These are phyloP conservation scores for Tulasnella sp. DNA, from an alignment of 768 basidiomycete genomes.

Conservation along the genomic window DNA sequence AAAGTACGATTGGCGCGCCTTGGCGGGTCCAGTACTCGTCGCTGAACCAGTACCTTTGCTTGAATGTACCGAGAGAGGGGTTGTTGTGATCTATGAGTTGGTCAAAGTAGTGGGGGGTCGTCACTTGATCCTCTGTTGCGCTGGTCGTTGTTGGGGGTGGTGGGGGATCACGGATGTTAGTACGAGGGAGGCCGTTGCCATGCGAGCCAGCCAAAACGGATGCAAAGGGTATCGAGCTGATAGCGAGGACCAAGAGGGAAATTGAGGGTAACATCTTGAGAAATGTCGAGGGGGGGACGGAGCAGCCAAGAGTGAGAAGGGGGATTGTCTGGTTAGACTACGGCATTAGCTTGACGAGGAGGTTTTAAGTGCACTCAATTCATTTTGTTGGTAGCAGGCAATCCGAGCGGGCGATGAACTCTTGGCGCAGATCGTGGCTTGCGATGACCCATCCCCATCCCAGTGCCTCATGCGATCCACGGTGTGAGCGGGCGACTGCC, in stretches of 20 bases:
- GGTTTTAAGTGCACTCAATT: too few relatives aligned
- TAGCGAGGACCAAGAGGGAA: not conserved
- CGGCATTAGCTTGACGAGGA: too few relatives aligned
- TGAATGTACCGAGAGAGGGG: constrained; percentile 20
- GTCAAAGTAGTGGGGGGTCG: constrained; percentile 10
- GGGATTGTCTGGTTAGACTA: too few relatives aligned
- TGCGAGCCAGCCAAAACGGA: not conserved
- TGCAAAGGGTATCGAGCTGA: not conserved
- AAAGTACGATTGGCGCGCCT: constrained; percentile 14
- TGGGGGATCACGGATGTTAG: not conserved
- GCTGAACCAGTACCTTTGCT: constrained; percentile 20
- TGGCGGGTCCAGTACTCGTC: not conserved
- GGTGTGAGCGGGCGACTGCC: too few relatives aligned
- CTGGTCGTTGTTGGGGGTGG: not conserved
- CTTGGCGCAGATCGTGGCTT: too few relatives aligned
- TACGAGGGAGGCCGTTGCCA: not conserved
- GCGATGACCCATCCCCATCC: too few relatives aligned
- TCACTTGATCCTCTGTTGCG: not conserved
- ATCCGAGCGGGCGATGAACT: too few relatives aligned
- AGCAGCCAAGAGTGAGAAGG: too few relatives aligned
- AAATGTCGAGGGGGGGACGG: too few relatives aligned
- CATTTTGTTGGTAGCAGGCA: too few relatives aligned
- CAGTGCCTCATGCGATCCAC: too few relatives aligned
- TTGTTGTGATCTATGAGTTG: constrained; percentile 22
- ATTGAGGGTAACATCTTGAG: too few relatives aligned